Evolutionary conservation across 352 stramenopile genomes (phyloP), one percentile per base, ranked within the genome.

Genomic region (Globisporangium radiosum): DNA sequence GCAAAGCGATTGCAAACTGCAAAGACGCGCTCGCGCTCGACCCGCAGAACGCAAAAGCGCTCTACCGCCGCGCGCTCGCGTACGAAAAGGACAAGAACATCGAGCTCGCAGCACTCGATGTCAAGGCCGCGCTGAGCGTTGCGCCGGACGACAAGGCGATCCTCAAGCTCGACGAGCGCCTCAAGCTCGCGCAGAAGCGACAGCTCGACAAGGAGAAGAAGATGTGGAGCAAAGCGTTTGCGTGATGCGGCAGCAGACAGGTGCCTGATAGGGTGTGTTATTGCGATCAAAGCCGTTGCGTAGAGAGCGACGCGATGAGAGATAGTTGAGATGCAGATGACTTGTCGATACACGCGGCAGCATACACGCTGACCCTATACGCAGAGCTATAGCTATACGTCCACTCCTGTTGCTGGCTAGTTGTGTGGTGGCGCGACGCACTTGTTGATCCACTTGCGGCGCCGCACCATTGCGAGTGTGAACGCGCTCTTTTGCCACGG

Each of bases 141-240:
- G 73, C 76, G 37, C 81, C 81, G 0, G 78, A 93, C 42, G 87
- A 97, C 71, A 88, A 88, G 52, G 79, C 82, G 4, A 78, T 96
- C 52, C 50, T 73, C 44, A 84, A 85, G 62, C 71, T 95, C 8
- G 73, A 92, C 56, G 78, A 91, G 44, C 80, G 80, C 8, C 63
- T 94, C 38, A 87, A 90, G 62, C 37, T 81, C 49, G 63, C 82
- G 54, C 62, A 82, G 43, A 87, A 87, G 63, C 81, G 78, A 39
- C 78, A 96, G 60, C 66, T 92, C 10, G 83, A 94, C 62, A 94
- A 88, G 73, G 85, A 94, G 64, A 96, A 95, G 72, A 91, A 92
- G 71, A 96, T 97, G 85, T 95, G 85, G 84, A 81, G 65, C 67
- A 87, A 87, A 66, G 85, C 83, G 39, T 93, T 95, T 56, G 81